Base-by-base conservation (phyloP, 1,284 basidiomycete species). In the Ceratobasidium sp. region DNA sequence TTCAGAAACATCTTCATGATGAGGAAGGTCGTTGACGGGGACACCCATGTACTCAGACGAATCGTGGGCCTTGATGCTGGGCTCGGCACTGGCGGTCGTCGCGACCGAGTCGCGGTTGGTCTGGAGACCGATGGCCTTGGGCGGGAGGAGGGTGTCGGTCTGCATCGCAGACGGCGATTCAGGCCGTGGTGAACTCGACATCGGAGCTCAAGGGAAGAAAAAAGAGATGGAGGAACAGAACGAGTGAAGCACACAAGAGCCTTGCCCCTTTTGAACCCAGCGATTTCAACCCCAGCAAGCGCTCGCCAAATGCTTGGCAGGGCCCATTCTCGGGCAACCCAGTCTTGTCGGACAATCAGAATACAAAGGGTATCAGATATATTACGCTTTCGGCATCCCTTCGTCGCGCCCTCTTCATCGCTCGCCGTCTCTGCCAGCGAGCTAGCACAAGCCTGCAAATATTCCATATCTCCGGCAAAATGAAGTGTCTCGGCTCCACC, bases 21-120 rank as follows among this genome's bases (percentile, higher is more conserved):
- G 39, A 8, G 39, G 65, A 28, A 50, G 46, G 16, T 58, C 67
- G 43, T 32, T 34, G 28, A 70, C 67, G 1, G 65, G 53, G 14
- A 70, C 52, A 10, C 53, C 65, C 39, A 58, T 55, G 45, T 46
- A 32, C 12, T 53, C 58, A 2, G 28, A 34, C 3, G 67, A 70
- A 18, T 70, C 67, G 14, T 59, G 67, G 52, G 39, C 65, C 67
- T 70, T 70, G 67, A 70, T 16, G 39, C 52, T 58, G 5, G 67
- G 67, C 28, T 59, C 67, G 8, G 64, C 39, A 39, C 57, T 73
- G 32, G 64, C 43, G 1, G 72, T 52, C 6, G 61, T 62, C 6
- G 50, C 53, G n/a, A 69, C 36, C 34, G 72, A 72, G 53, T 74
- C 74, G 45, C 74, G 60, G 71, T 71, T 26, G n/a, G 50, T 26